phyloP scores from a whole-genome alignment of 179 eudicot species.

The Beta lomatogona region DNA sequence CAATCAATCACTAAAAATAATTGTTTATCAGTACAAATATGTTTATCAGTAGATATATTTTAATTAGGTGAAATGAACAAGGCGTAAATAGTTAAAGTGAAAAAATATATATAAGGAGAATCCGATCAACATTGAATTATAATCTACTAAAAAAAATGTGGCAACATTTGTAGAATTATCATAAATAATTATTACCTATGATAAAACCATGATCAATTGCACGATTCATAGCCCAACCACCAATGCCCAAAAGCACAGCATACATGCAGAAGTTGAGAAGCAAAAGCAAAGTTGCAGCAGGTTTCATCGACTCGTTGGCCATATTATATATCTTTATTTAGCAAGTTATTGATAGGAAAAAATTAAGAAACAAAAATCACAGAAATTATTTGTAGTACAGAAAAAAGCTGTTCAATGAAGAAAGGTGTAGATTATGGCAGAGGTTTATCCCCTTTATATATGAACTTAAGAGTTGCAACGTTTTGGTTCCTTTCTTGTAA shows the following conservation, averaged over 20 bases:
- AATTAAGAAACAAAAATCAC: neutral
- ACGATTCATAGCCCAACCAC: slow-evolving; percentile 75
- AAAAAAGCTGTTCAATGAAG: slow-evolving; percentile 3
- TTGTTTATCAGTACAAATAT: too few species aligned
- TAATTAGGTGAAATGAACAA: too few species aligned
- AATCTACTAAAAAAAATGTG: neutral
- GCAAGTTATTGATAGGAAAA: too few species aligned
- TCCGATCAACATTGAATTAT: too few species aligned
- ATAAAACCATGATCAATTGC: slow-evolving; percentile 83
- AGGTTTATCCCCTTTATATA: slow-evolving; percentile 4
- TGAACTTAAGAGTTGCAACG: slow-evolving; percentile 8
- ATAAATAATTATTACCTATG: slow-evolving; percentile 46
- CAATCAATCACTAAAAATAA: too few species aligned
- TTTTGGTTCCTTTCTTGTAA: slow-evolving; percentile 44
- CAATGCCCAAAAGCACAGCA: slow-evolving; percentile 64
- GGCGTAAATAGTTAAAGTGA: too few species aligned
- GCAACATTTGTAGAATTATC: neutral
- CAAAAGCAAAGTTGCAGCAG: slow-evolving; percentile 58
- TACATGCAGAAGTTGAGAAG: slow-evolving; percentile 87
- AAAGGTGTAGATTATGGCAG: slow-evolving; percentile 31
- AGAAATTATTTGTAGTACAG: neutral
- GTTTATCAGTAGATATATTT: too few species aligned
- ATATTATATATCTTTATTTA: slow-evolving; percentile 23
- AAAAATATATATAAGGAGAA: too few species aligned
- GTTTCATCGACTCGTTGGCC: slow-evolving; percentile 57